A percentile compares a stretch with the other conserved stretches of the same genome.
Conservation (phyloP, 441 rosid species). For the Brassica hybrid region DNA sequence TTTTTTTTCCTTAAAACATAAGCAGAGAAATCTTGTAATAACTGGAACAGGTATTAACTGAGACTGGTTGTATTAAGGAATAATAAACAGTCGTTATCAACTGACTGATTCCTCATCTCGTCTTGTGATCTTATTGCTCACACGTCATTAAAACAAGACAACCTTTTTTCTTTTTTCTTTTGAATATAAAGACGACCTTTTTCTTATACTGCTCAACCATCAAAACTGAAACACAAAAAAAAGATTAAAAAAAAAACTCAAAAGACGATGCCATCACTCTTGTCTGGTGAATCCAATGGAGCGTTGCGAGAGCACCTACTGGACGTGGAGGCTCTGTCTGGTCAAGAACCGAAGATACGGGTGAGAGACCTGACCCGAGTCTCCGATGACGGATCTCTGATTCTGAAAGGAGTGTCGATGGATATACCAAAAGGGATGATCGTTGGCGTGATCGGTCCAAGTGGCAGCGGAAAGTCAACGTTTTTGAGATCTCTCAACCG, state of each 20-base stretch:
- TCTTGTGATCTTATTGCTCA: not conserved
- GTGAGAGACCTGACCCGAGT: slow-evolving; percentile 54
- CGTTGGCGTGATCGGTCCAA: slow-evolving; percentile 89
- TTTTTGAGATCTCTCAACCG: slow-evolving; percentile 76
- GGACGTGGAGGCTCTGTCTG: slow-evolving; percentile 36
- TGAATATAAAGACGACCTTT: not conserved
- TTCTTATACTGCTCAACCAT: not conserved
- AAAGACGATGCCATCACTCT: slow-evolving; percentile 23
- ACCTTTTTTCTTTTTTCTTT: too few relatives aligned
- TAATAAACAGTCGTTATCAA: not conserved
- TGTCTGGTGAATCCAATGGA: slow-evolving; percentile 28
- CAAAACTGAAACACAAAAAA: not conserved
- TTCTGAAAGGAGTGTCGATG: slow-evolving; percentile 57
- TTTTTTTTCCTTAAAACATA: not conserved
- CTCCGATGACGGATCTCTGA: slow-evolving; percentile 55
- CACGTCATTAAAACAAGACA: not conserved
- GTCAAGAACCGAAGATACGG: slow-evolving; percentile 50
- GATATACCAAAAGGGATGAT: slow-evolving; percentile 64
- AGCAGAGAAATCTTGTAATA: not conserved
- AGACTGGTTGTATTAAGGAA: not conserved
- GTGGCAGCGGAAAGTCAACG: slow-evolving; percentile 94
- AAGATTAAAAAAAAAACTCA: not conserved
- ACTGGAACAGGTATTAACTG: not conserved
- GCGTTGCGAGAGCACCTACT: slow-evolving; percentile 49
- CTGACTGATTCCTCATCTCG: not conserved